Conservation (phyloP, 345 rosid species). For the Clarkia xantiana region DNA sequence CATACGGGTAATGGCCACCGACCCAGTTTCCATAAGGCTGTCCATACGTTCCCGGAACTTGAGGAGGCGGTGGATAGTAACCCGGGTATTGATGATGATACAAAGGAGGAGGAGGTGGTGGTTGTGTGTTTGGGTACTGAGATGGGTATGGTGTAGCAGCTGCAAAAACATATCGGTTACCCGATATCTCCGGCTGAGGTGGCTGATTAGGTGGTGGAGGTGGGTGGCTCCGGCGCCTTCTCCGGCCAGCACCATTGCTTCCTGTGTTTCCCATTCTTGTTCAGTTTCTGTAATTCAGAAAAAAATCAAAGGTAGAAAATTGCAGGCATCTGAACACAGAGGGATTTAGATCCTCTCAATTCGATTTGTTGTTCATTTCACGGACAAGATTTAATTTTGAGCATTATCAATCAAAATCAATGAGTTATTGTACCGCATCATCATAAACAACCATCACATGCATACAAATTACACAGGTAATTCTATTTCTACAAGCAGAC, state of each 20-base stretch:
- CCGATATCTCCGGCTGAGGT: conserved; percentile 12
- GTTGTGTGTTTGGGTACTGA: conserved; percentile 22
- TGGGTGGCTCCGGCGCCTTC: conserved; percentile 14
- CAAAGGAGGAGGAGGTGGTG: conserved; percentile 11
- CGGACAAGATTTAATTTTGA: too few species aligned
- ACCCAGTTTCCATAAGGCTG: conserved; percentile 18
- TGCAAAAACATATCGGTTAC: conserved; percentile 23
- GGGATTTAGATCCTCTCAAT: too few species aligned
- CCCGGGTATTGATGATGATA: conserved; percentile 14
- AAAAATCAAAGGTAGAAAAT: too few species aligned
- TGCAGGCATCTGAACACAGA: too few species aligned
- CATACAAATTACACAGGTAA: too few species aligned
- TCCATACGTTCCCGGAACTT: conserved; percentile 9
- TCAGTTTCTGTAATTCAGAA: neutral
- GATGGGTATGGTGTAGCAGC: conserved; percentile 31
- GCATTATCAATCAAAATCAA: too few species aligned
- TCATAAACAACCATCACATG: too few species aligned
- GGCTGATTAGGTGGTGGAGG: conserved; percentile 11
- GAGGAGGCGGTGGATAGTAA: conserved; percentile 12
- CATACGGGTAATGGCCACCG: conserved; percentile 15
- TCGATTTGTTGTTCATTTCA: too few species aligned
- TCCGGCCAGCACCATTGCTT: conserved; percentile 9
- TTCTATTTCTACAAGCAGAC: too few species aligned
- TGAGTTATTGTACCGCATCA: too few species aligned
- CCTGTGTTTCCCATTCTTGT: conserved; percentile 19